Evolutionary conservation across 148 eudicot species (phyloP), one percentile per base, ranked within the genome.

Genomic region (Salicornia ramosissima): DNA sequence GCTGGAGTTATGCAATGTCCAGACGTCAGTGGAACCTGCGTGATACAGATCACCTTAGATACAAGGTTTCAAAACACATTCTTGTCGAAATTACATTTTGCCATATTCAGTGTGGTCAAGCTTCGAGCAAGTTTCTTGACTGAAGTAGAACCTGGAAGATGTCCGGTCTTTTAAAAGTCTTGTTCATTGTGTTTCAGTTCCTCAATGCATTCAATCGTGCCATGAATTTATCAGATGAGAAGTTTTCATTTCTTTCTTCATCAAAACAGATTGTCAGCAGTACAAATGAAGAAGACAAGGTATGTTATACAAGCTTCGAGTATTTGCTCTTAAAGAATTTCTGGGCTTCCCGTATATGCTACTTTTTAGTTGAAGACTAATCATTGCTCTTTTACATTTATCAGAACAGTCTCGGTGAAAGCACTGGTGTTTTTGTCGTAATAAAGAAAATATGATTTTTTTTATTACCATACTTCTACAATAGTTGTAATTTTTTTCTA

Each of bases 1-100:
- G 58, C 40, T 95, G 97, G 97, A 89, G 97, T 77, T 83, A 86
- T 47, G 93, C 87, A 24, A 95, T 87, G 77, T 95, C 97, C 84
- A 85, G 96, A 75, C 99, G 99, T 72, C 99, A 91, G 64, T 95
- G 99, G 99, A 73, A 95, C 78, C 88, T 95, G 30, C 90, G 84
- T 74, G 99, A 95, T 77, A 85, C 93, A 49, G 96, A 87, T 56
- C 91, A 91, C 77, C 76, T 91, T 79, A 81, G 99, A 87, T 95
- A 87, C 83, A 88, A 95, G 99, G 99, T 95, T 24, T 40, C 5
- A 59, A 15, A 68, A 29, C 4, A 40, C 61, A 25, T 46, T 45
- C 30, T 25, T 42, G 3, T 21, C 14, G 31, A 34, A 62, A 2
- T 21, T 52, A 6, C 9, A 15, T 28, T 24, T 10, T 53, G 11